A percentile compares a stretch with the other conserved stretches of the same genome.
Evolutionary conservation across 257 asterid genomes (phyloP).

Genomic region (Ballota nigra): DNA sequence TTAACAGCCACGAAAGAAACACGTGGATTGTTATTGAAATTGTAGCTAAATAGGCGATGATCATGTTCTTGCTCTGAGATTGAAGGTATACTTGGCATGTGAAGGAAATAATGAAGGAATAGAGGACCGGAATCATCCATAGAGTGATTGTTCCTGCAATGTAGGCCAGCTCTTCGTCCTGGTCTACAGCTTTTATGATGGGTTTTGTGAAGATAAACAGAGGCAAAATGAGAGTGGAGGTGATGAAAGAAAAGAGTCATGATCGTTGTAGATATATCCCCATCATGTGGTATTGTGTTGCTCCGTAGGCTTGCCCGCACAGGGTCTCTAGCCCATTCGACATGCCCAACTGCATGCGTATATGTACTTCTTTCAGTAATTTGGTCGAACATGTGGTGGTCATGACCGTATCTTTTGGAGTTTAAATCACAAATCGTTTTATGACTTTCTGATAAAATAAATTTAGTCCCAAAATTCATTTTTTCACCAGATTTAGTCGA

Average conservation of each 20-base stretch:
- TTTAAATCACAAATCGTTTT: too few species aligned
- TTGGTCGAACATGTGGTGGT: too few species aligned
- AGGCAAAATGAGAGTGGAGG: slow-evolving; percentile 20
- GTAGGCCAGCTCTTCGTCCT: slow-evolving; percentile 25
- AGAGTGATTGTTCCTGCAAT: slow-evolving; percentile 25
- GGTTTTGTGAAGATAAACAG: slow-evolving; percentile 23
- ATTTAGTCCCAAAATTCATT: too few species aligned
- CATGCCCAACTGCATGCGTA: slow-evolving; percentile 41
- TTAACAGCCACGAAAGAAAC: slow-evolving; percentile 31
- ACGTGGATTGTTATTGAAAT: slow-evolving; percentile 28
- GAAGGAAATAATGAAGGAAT: slow-evolving; percentile 21
- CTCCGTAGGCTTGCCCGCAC: slow-evolving; percentile 42
- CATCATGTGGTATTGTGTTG: slow-evolving; percentile 37
- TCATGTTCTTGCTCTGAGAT: slow-evolving; percentile 41
- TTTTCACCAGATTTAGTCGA: too few species aligned
- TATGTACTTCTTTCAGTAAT: too few species aligned
- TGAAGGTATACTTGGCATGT: slow-evolving; percentile 36
- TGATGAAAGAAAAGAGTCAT: slow-evolving; percentile 25
- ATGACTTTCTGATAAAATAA: too few species aligned
- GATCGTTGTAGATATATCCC: slow-evolving; percentile 38
- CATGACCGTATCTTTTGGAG: too few species aligned
- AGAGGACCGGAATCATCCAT: slow-evolving; percentile 31
- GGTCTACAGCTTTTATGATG: slow-evolving; percentile 27
- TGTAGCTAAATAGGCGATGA: slow-evolving; percentile 29
- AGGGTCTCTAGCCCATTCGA: slow-evolving; percentile 37